Evolutionary conservation across 2,329 filamentous ascomycete species (phyloP).

Genomic region (Penicillium thymicola): DNA sequence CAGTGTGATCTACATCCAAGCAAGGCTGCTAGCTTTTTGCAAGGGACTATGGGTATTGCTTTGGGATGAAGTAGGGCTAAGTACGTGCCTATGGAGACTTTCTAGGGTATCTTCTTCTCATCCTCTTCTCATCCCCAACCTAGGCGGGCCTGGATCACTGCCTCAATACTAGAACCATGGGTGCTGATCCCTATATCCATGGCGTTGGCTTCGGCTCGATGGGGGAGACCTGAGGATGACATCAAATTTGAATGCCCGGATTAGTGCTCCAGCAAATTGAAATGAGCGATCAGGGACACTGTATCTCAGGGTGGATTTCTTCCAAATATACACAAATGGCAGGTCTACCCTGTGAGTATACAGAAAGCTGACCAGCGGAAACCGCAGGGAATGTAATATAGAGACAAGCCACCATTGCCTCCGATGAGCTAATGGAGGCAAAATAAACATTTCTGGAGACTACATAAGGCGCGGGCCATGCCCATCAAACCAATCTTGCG

Average conservation of each 20-base stretch:
- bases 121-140: neutral
- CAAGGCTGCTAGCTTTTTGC: neutral
- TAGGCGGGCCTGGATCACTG: neutral
- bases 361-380: neutral
- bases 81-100: neutral
- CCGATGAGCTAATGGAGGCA: slow-evolving; percentile 1
- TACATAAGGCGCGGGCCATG: neutral
- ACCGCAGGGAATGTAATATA: neutral
- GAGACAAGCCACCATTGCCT: neutral
- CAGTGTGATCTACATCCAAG: neutral
- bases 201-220: neutral
- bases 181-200: neutral
- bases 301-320: neutral
- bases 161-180: slow-evolving; percentile 1
- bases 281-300: neutral
- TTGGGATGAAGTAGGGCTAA: neutral
- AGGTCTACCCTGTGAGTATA: neutral
- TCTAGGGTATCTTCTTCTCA: neutral
- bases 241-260: slow-evolving; percentile 3
- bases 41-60: neutral
- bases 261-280: slow-evolving; percentile 2
- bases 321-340: neutral
- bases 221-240: neutral
- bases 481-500: neutral
- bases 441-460: neutral